Conservation (phyloP, 805 yeast species). For the Cyberlindnera nakhonratchasimensis region DNA sequence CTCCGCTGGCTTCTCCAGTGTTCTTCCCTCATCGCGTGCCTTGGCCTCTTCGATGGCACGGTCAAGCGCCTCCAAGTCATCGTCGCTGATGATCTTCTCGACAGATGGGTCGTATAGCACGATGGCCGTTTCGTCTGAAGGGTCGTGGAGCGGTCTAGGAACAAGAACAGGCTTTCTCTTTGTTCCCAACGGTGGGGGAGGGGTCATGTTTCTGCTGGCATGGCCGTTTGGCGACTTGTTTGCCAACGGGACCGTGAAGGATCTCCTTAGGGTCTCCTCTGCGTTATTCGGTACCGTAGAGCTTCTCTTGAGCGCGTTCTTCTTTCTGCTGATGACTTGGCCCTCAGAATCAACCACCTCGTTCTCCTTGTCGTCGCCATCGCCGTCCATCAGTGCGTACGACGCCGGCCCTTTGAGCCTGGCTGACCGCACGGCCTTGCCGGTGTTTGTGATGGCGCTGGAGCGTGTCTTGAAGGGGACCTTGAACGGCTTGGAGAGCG, state of each 20-base stretch:
- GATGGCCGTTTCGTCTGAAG: slow-evolving; percentile 87
- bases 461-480: slow-evolving; percentile 49
- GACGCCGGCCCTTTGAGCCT: slow-evolving; percentile 37
- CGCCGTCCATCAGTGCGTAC: slow-evolving; percentile 35
- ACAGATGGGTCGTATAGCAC: slow-evolving; percentile 94
- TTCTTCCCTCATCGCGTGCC: slow-evolving; percentile 29
- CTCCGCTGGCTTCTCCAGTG: slow-evolving; percentile 10
- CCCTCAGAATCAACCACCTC: slow-evolving; percentile 35
- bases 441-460: slow-evolving; percentile 21
- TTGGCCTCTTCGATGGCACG: slow-evolving; percentile 29
- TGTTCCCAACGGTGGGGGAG: slow-evolving; percentile 87
- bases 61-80: slow-evolving; percentile 31
- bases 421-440: slow-evolving; percentile 28
- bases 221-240: slow-evolving; percentile 40
- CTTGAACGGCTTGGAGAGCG: slow-evolving; percentile 64
- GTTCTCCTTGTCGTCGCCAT: slow-evolving; percentile 32
- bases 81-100: slow-evolving; percentile 41
- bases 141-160: slow-evolving; percentile 96
- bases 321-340: slow-evolving; percentile 32
- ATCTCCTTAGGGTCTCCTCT: slow-evolving; percentile 41
- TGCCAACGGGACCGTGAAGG: slow-evolving; percentile 62
- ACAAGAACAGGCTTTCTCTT: slow-evolving; percentile 62
- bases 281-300: slow-evolving; percentile 37
- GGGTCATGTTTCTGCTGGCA: slow-evolving; percentile 26
- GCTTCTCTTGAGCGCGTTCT: slow-evolving; percentile 57